Conservation (phyloP, 305 asterid species). For the Fraxinus sp. region DNA sequence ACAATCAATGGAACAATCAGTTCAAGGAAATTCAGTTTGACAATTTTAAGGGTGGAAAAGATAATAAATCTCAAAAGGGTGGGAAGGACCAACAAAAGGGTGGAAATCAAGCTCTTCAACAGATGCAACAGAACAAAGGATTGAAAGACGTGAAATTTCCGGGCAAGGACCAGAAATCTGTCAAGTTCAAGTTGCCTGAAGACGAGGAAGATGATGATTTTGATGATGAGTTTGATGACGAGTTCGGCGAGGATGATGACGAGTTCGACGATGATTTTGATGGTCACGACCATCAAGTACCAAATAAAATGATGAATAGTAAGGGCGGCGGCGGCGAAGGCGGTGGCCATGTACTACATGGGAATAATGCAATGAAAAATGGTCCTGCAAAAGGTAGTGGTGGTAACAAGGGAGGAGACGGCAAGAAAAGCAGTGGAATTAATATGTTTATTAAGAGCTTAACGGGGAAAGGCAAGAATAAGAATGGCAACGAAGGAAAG, state of each 20-base stretch:
- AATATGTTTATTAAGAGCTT: slow-evolving; percentile 41
- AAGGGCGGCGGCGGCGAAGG: neutral
- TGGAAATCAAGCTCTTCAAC: slow-evolving; percentile 28
- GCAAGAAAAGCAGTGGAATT: slow-evolving; percentile 46
- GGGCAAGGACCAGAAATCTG: slow-evolving; percentile 62
- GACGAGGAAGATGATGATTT: slow-evolving; percentile 32
- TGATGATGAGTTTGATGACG: slow-evolving; percentile 30
- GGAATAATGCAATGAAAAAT: slow-evolving; percentile 29
- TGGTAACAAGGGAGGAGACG: slow-evolving; percentile 30
- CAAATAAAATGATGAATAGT: slow-evolving; percentile 22
- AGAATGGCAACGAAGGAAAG: slow-evolving; percentile 24
- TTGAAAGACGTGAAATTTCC: slow-evolving; percentile 36
- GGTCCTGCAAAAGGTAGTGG: slow-evolving; percentile 35
- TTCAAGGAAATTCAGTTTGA: slow-evolving; percentile 49
- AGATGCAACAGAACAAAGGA: slow-evolving; percentile 38
- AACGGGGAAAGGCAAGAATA: slow-evolving; percentile 40
- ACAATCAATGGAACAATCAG: slow-evolving; percentile 34
- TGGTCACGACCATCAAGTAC: slow-evolving; percentile 26
- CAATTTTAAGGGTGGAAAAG: slow-evolving; percentile 42
- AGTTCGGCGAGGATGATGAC: slow-evolving; percentile 29
- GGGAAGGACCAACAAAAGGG: slow-evolving; percentile 40
- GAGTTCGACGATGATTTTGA: slow-evolving; percentile 34
- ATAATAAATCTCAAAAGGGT: slow-evolving; percentile 40
- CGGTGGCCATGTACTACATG: slow-evolving; percentile 22
- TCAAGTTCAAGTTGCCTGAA: slow-evolving; percentile 49